Conservation (phyloP, 169 alveolate genomes). For the Prorocentrum cordatum region DNA sequence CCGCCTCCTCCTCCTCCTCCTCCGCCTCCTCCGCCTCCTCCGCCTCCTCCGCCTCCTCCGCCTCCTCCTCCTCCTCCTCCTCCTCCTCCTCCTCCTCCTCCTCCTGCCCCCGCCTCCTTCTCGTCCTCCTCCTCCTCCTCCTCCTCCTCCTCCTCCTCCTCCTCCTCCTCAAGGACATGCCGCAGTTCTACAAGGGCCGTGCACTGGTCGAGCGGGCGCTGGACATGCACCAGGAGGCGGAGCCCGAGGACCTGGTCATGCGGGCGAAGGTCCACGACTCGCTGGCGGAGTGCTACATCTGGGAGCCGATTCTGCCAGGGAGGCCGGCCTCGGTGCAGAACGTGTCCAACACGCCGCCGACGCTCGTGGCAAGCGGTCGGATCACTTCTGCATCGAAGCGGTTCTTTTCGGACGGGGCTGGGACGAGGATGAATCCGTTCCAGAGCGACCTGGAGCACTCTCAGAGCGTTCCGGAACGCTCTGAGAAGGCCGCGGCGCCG, state of each 20-base stretch:
- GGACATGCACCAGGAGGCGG: slow-evolving; percentile 10
- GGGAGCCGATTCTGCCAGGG: too few species aligned
- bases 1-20: background rate
- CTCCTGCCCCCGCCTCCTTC: background rate
- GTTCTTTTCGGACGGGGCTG: background rate
- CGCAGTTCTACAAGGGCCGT: slow-evolving; percentile 22
- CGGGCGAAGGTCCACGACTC: slow-evolving; percentile 62
- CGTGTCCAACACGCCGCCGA: background rate
- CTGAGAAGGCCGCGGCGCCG: too few species aligned
- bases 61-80: background rate
- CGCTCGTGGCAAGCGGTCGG: background rate
- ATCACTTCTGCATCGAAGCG: background rate
- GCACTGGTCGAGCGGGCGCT: slow-evolving; percentile 27
- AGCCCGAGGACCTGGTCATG: slow-evolving; percentile 54
- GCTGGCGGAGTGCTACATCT: slow-evolving; percentile 50
- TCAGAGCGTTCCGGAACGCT: too few species aligned
- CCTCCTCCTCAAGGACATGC: slow-evolving; percentile 23
- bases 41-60: background rate
- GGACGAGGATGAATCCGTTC: background rate
- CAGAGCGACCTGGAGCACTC: too few species aligned
- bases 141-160: background rate
- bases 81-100: too few species aligned
- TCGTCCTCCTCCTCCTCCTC: background rate
- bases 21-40: too few species aligned
- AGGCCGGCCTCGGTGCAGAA: background rate